Percentiles rank a stretch among this genome's conserved stretches.
phyloP scores from a whole-genome alignment of 2,329 filamentous ascomycete genomes.

The Pseudogymnoascus sp. region DNA sequence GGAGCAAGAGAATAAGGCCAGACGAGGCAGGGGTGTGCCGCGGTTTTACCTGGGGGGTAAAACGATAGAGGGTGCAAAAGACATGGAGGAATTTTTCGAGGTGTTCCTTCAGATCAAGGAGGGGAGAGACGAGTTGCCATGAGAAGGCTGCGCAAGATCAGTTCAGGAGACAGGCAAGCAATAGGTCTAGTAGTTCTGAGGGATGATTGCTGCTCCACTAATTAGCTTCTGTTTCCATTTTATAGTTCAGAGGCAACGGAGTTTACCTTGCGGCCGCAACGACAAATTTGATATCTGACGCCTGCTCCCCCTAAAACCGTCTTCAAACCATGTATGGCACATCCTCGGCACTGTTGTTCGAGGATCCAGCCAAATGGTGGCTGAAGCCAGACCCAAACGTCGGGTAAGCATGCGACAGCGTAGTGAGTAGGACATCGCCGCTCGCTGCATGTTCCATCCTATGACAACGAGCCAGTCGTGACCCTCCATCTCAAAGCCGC shows the following conservation, averaged over 20 bases:
- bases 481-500: too few relatives aligned
- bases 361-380: too few relatives aligned
- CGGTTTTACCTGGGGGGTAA: background rate
- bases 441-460: too few relatives aligned
- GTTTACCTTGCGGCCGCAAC: background rate
- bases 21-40: background rate
- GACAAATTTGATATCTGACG: too few relatives aligned
- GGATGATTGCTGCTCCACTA: conserved; percentile 35
- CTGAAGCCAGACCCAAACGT: too few relatives aligned
- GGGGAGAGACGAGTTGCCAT: conserved; percentile 34
- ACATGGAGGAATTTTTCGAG: background rate
- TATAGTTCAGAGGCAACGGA: too few relatives aligned
- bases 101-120: conserved; percentile 20
- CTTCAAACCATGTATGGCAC: too few relatives aligned
- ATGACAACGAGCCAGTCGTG: too few relatives aligned
- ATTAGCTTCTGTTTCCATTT: background rate
- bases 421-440: too few relatives aligned
- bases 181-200: conserved; percentile 63
- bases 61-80: background rate
- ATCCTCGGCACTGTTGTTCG: too few relatives aligned
- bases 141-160: conserved; percentile 63
- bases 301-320: too few relatives aligned
- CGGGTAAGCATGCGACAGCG: too few relatives aligned
- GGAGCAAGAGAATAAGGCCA: conserved; percentile 43
- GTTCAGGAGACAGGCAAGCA: conserved; percentile 63